phyloP scores from a whole-genome alignment of 2,329 filamentous ascomycete species.

The Alternaria consortialis region DNA sequence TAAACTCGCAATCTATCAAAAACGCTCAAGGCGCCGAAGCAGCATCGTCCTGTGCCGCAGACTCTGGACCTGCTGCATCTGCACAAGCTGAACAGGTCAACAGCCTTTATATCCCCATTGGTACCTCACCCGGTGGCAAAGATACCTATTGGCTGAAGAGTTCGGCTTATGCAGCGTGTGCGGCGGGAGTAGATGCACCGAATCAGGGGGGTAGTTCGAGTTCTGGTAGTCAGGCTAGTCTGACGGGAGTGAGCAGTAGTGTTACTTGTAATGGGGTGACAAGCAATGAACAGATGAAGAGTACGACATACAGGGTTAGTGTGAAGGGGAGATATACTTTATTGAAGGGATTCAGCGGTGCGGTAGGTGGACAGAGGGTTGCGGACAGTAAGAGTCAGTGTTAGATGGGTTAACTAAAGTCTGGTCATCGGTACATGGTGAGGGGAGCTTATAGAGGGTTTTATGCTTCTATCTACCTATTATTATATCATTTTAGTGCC shows the following conservation, averaged over 20 bases:
- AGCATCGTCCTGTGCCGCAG: neutral
- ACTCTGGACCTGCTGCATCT: neutral
- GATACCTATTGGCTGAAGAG: conserved; percentile 3
- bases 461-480: too few species aligned
- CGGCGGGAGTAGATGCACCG: conserved; percentile 5
- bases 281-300: neutral
- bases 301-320: neutral
- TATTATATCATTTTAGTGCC: too few species aligned
- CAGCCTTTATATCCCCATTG: conserved; percentile 4
- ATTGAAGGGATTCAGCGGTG: neutral
- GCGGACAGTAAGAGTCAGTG: neutral
- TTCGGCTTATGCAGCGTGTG: neutral
- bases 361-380: conserved; percentile 4
- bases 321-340: neutral
- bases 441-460: too few species aligned
- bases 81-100: neutral
- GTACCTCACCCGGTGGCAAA: neutral
- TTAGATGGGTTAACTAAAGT: neutral
- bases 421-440: rapidly evolving
- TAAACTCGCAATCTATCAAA: neutral
- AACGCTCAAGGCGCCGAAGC: conserved; percentile 1
- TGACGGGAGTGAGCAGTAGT: neutral
- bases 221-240: neutral
- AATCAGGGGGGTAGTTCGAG: neutral
- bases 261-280: neutral